phyloP scores from a whole-genome alignment of 257 asterid species.

The Nyctanthes arbortristis region DNA sequence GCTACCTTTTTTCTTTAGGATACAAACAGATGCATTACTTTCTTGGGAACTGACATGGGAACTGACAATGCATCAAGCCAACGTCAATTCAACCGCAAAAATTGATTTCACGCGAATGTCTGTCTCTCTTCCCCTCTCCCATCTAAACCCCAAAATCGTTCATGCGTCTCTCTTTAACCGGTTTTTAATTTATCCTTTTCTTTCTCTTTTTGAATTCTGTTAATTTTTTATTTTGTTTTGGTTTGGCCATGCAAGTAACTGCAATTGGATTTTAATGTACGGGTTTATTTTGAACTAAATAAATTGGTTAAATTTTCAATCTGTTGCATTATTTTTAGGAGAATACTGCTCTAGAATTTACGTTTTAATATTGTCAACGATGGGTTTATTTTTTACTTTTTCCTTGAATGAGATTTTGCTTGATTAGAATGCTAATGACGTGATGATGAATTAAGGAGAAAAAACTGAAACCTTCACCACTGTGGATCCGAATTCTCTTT shows the following conservation, averaged over 20 bases:
- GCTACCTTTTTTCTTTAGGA: too few species aligned
- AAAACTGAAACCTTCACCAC: slow-evolving; percentile 44
- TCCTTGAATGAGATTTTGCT: not conserved
- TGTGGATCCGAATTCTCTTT: slow-evolving; percentile 40
- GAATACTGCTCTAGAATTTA: slow-evolving; percentile 1
- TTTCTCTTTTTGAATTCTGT: not conserved
- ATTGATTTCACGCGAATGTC: not conserved
- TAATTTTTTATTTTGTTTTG: not conserved
- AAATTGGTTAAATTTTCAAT: slow-evolving; percentile 39
- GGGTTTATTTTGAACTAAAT: slow-evolving; percentile 12
- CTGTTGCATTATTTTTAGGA: slow-evolving; percentile 11
- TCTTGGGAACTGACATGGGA: too few species aligned
- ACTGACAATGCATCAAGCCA: too few species aligned
- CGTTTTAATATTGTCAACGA: slow-evolving; percentile 3
- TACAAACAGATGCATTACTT: too few species aligned
- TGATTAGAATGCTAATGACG: slow-evolving; percentile 39
- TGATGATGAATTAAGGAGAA: slow-evolving; percentile 80
- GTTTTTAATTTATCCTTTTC: not conserved
- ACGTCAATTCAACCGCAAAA: too few species aligned
- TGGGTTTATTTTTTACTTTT: not conserved
- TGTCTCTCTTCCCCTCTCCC: not conserved
- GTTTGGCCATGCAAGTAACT: not conserved
- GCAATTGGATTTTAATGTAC: slow-evolving; percentile 32
- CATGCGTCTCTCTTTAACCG: too few species aligned
- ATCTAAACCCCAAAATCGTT: too few species aligned